phyloP scores from a whole-genome alignment of 208 protist genomes.

The Strigomonas culicis region DNA sequence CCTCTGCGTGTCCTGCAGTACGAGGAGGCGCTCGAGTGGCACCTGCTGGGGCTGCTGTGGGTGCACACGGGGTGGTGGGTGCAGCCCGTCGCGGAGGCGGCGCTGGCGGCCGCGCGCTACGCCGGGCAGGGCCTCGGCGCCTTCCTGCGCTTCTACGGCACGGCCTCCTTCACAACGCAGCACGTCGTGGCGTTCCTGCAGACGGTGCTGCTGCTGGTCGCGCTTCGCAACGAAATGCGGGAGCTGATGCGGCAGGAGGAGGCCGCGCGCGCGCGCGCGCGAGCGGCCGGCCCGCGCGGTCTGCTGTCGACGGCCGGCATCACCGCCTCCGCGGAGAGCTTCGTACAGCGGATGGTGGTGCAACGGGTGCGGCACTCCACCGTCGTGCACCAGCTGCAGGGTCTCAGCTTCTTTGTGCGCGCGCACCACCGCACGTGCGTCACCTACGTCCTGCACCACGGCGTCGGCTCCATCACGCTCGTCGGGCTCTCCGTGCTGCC shows the following conservation, averaged over 20 bases:
- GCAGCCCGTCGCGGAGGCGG: background rate
- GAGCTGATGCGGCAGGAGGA: constrained; percentile 26
- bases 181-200: constrained; percentile 54
- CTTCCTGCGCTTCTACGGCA: constrained; percentile 33
- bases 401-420: constrained; percentile 39
- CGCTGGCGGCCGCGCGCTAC: background rate
- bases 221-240: constrained; percentile 62
- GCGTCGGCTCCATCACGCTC: constrained; percentile 33
- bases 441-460: constrained; percentile 55
- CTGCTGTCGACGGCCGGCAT: too few relatives aligned
- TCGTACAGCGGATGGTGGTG: background rate
- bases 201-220: constrained; percentile 51
- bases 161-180: constrained; percentile 63
- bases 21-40: constrained; percentile 31
- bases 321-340: too few relatives aligned
- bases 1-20: background rate
- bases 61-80: background rate
- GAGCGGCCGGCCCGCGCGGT: too few relatives aligned
- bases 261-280: background rate
- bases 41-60: constrained; percentile 8
- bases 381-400: constrained; percentile 23
- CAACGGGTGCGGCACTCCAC: constrained; percentile 20
- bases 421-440: constrained; percentile 38
- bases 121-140: background rate
- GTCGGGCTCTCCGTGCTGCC: constrained; percentile 69